Evolutionary conservation across 768 basidiomycete genomes (phyloP), one percentile per base, ranked within the genome.

Genomic region (Boletus tomentosulus): DNA sequence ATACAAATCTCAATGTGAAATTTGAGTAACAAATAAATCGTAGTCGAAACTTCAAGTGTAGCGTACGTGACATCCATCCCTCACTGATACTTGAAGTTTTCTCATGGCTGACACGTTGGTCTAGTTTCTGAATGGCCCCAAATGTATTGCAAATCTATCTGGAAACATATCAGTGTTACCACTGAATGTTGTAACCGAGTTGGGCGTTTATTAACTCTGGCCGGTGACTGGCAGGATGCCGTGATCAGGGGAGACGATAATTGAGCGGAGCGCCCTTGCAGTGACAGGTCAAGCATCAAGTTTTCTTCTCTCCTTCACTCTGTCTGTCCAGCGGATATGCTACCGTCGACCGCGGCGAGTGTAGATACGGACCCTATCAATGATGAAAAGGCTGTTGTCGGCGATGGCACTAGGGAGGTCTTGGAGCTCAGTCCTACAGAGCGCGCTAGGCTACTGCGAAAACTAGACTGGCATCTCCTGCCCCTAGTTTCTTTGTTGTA

Each of bases 401-500:
- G 35, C 11, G 42, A 47, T 4, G 19, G 15, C 33, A 24, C 25
- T 24, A 37, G 1, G 12, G 47, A 48, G 47, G 30, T 30, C 9
- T 22, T 48, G 37, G 59, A 61, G 28, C 37, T 64, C 39, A 47
- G 31, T 22, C 55, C 57, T 24, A 25, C 46, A 31, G 64, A 70
- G 46, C 68, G 64, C 27, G 55, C 62, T 2, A 67, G 58, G 53
- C 45, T 70, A 8, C 55, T 78, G 43, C 67, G 75, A 25, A 79
- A 78, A 59, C 57, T 79, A 30, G 78, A 79, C 57, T 62, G 66
- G 55, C 75, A 78, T 55, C 57, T 79, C 24, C 57, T 79, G 46
- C 76, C 77, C 7, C 68, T 78, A 46, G 71, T 78, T 35, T 76
- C 75, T 6, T 52, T 77, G 35, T 60, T 79, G 11, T 78, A 77